Base-by-base conservation (phyloP, 2,329 filamentous ascomycete species). In the Pseudopithomyces maydicus region DNA sequence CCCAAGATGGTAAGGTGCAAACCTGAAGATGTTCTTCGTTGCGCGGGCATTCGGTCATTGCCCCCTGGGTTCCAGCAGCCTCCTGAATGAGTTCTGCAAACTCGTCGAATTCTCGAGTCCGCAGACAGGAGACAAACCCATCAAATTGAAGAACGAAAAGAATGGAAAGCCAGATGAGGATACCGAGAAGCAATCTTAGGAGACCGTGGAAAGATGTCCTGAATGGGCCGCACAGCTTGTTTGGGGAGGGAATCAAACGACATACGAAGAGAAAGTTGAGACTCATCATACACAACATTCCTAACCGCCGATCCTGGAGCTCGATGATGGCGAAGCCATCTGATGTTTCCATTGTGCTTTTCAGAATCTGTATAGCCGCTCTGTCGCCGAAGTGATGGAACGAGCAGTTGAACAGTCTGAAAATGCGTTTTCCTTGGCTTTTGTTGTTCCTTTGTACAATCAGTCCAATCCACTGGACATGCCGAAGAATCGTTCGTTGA, bases 301-400 rank as follows among this genome's bases (percentile, higher is more conserved):
- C 61, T 2, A 72, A 3, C 2, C 62, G 59, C 1, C 89, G 84
- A 63, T 88, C 86, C 72, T 91, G 89, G n/a, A 92, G 81, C 75
- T 92, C 89, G 59, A 92, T 87, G 57, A 92, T 90, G 8, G 83
- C 88, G 64, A 91, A 88, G 0, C 85, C 89, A 59, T 89, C 83
- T 51, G 85, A 83, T 0, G 84, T 90, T 64, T 85, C 80, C 36
- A 91, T 73, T 0, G 88, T 88, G 69, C 89, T 86, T 51, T 79
- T 79, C 32, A 93, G 71, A 29, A 91, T 88, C 8, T 80, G 79
- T 23, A 72, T 76, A 0, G 88, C 90, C 17, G 87, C 74, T 3
- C 77, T 75, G 66, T 92, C 87, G 59, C 87, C 83, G 64, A 92
- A 92, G 76, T 92, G 90, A 74, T 92, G 90, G 68, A 93, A 93